Conservation (phyloP, 371 early-diverging fungal genomes). For the Coemansia sp. region DNA sequence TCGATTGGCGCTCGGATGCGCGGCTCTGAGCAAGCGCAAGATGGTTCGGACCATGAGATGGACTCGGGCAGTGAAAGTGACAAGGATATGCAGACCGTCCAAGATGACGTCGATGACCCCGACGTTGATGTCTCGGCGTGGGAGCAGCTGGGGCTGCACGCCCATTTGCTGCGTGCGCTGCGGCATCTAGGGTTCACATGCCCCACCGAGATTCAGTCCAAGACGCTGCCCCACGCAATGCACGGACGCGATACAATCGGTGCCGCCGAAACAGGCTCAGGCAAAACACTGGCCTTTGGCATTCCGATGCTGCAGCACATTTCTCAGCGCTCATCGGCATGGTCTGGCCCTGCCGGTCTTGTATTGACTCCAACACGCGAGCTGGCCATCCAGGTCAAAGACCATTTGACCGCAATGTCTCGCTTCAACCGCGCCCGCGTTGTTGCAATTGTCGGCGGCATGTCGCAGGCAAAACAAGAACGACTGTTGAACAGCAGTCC, state of each 20-base stretch:
- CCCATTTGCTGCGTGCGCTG: slow-evolving; percentile 64
- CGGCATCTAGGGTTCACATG: slow-evolving; percentile 65
- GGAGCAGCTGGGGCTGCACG: slow-evolving; percentile 56
- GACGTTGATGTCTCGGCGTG: slow-evolving; percentile 54
- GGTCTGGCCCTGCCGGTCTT: slow-evolving; percentile 53
- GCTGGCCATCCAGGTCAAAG: slow-evolving; percentile 84
- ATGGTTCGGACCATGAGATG: slow-evolving; percentile 5
- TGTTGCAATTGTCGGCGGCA: slow-evolving; percentile 87
- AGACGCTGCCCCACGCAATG: slow-evolving; percentile 73
- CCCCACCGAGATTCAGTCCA: slow-evolving; percentile 95
- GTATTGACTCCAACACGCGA: slow-evolving; percentile 91
- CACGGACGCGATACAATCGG: slow-evolving; percentile 90
- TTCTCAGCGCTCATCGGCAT: slow-evolving; percentile 49
- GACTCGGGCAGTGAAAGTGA: slow-evolving; percentile 27
- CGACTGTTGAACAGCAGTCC: slow-evolving; percentile 68
- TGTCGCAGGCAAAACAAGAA: slow-evolving; percentile 88
- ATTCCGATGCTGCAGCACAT: slow-evolving; percentile 73
- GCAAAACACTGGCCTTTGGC: slow-evolving; percentile 92
- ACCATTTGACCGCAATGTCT: slow-evolving; percentile 67
- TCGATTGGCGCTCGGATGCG: slow-evolving; percentile 47
- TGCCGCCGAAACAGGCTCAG: slow-evolving; percentile 96
- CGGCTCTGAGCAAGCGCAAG: slow-evolving; percentile 25
- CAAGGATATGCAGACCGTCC: slow-evolving; percentile 38
- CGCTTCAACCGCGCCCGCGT: slow-evolving; percentile 60
- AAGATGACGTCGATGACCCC: slow-evolving; percentile 32